Percentiles rank a stretch among this genome's conserved stretches.
phyloP scores from a whole-genome alignment of 768 basidiomycete genomes.

The Trametes gibbosa region DNA sequence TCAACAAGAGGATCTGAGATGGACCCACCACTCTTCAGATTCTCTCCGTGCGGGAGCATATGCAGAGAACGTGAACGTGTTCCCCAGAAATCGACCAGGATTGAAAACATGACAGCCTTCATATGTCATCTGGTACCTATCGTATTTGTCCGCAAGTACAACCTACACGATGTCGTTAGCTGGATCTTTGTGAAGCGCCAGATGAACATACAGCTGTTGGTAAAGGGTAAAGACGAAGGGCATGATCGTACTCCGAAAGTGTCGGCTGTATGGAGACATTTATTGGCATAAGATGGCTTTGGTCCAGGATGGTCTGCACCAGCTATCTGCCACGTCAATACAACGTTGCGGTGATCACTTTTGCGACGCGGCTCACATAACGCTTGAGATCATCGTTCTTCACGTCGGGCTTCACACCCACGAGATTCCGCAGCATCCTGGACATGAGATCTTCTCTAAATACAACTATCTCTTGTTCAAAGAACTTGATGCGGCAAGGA shows the following conservation, averaged over 20 bases:
- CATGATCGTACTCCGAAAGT: slow-evolving; percentile 87
- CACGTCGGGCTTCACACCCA: slow-evolving; percentile 82
- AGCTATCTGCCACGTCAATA: slow-evolving; percentile 46
- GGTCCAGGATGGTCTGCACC: slow-evolving; percentile 95
- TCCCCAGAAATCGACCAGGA: slow-evolving; percentile 88
- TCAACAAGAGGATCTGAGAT: not conserved
- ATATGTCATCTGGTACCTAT: slow-evolving; percentile 93
- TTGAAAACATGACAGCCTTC: slow-evolving; percentile 99
- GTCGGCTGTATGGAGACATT: slow-evolving; percentile 83
- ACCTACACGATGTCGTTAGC: slow-evolving; percentile 47
- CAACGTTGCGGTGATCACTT: too few species aligned
- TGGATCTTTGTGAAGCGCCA: not conserved
- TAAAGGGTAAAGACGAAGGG: slow-evolving; percentile 88
- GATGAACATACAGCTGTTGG: slow-evolving; percentile 74
- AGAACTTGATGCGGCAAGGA: slow-evolving; percentile 93
- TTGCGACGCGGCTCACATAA: slow-evolving; percentile 56
- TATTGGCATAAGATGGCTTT: slow-evolving; percentile 89
- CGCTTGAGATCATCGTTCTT: slow-evolving; percentile 80
- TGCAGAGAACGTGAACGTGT: slow-evolving; percentile 81
- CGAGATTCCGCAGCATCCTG: slow-evolving; percentile 87
- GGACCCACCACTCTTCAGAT: slow-evolving; percentile 77
- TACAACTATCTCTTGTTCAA: slow-evolving; percentile 92
- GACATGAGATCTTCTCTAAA: slow-evolving; percentile 94
- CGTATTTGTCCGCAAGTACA: slow-evolving; percentile 93
- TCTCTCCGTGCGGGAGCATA: slow-evolving; percentile 84